Conservation (phyloP, 2,329 filamentous ascomycete genomes). For the Cladorrhinum sp. region DNA sequence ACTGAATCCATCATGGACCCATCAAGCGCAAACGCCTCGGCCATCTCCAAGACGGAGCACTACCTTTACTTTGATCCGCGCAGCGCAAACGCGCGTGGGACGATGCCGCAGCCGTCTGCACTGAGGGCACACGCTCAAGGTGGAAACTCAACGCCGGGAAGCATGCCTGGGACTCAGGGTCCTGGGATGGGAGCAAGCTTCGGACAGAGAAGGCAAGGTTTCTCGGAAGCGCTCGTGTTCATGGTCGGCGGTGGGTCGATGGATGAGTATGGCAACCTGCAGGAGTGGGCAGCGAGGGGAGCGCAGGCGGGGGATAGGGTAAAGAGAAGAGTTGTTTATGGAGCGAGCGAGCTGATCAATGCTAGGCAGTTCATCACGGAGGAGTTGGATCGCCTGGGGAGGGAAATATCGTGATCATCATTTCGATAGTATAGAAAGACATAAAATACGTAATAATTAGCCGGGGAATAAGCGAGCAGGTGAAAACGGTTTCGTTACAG, state of each 20-base stretch:
- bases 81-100: constrained; percentile 87
- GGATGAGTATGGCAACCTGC: constrained; percentile 97
- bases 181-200: constrained; percentile 77
- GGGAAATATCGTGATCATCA: constrained; percentile 44
- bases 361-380: constrained; percentile 63
- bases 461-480: not conserved
- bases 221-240: constrained; percentile 89
- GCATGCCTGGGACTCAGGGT: constrained; percentile 47
- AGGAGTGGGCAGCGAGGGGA: constrained; percentile 89
- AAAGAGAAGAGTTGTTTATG: constrained; percentile 84
- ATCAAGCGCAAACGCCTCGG: constrained; percentile 79
- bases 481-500: not conserved
- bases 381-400: constrained; percentile 61
- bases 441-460: not conserved
- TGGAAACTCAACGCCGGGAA: constrained; percentile 42
- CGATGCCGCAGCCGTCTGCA: constrained; percentile 75
- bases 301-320: constrained; percentile 48
- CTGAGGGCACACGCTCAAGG: constrained; percentile 42
- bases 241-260: constrained; percentile 94
- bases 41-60: constrained; percentile 92
- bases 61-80: constrained; percentile 97
- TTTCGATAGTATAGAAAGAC: not conserved
- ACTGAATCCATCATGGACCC: constrained; percentile 98
- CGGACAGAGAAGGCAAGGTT: constrained; percentile 85
- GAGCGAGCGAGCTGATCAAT: constrained; percentile 80